These are phyloP conservation scores for Tremella fuciformis DNA, from an alignment of 768 basidiomycete species.

Conservation along the genomic window DNA sequence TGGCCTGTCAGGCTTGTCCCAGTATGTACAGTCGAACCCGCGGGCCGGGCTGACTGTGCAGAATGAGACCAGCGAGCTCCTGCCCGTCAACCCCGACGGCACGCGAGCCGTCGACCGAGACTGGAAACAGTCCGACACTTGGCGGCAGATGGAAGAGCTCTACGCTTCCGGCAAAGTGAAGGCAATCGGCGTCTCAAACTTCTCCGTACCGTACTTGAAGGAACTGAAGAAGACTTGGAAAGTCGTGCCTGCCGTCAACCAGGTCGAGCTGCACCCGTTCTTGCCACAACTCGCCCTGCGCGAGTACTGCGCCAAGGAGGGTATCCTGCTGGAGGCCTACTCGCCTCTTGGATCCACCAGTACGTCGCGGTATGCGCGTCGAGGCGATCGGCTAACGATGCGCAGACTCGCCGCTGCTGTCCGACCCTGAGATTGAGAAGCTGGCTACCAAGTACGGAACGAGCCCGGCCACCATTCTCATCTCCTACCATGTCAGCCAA, in stretches of 20 bases:
- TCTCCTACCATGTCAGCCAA: constrained; percentile 41
- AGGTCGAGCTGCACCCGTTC: constrained; percentile 70
- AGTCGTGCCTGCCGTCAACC: constrained; percentile 66
- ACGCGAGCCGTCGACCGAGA: constrained; percentile 63
- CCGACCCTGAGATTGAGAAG: constrained; percentile 34
- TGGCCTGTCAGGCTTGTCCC: constrained; percentile 16
- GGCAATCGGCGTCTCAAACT: constrained; percentile 68
- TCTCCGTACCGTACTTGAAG: constrained; percentile 65
- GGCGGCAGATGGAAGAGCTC: constrained; percentile 72
- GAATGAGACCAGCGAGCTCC: constrained; percentile 20
- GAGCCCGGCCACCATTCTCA: constrained; percentile 43
- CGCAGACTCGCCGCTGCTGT: constrained; percentile 38
- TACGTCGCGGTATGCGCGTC: constrained; percentile 10
- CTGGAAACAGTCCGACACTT: constrained; percentile 74
- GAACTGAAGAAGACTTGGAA: constrained; percentile 66
- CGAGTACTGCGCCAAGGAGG: constrained; percentile 59
- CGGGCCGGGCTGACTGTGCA: constrained; percentile 14
- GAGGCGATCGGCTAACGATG: neutral
- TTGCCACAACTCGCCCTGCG: constrained; percentile 63
- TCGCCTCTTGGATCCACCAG: constrained; percentile 56
- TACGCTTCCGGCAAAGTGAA: constrained; percentile 54
- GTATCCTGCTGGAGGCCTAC: constrained; percentile 67
- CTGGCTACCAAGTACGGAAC: constrained; percentile 46
- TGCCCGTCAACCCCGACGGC: constrained; percentile 52
- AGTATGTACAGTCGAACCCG: neutral